phyloP scores from a whole-genome alignment of 202 grass and related monocot genomes.

The Hordeum pubiflorum region DNA sequence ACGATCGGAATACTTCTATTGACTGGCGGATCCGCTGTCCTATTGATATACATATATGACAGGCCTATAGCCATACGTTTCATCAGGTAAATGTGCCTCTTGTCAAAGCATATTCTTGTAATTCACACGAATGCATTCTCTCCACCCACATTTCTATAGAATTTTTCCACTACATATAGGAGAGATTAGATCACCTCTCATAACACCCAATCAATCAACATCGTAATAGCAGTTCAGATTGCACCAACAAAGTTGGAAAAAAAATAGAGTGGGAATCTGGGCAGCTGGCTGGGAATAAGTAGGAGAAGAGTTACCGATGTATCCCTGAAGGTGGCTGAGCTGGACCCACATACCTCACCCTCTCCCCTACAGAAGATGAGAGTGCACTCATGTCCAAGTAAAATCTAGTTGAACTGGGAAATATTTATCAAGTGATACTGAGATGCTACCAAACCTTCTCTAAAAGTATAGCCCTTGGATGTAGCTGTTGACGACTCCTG shows the following conservation, averaged over 20 bases:
- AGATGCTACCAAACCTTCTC: constrained; percentile 57
- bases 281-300: constrained; percentile 7
- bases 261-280: constrained; percentile 1
- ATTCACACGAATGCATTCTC: not conserved
- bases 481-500: constrained; percentile 85
- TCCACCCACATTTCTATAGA: not conserved
- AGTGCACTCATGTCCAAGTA: constrained; percentile 8
- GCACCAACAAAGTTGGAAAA: not conserved
- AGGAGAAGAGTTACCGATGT: constrained; percentile 41
- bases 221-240: not conserved
- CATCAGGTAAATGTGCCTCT: not conserved
- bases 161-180: not conserved
- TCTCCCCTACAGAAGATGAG: constrained; percentile 62
- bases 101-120: constrained; percentile 4
- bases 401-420: constrained; percentile 22
- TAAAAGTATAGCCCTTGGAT: constrained; percentile 91
- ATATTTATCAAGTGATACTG: constrained; percentile 1
- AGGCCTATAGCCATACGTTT: not conserved
- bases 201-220: not conserved
- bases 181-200: not conserved
- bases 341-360: constrained; percentile 71
- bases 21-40: not conserved
- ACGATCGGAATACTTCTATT: not conserved
- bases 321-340: constrained; percentile 36
- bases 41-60: not conserved